phyloP scores from a whole-genome alignment of 371 early-diverging fungal genomes.

The Quaeritorhiza haematococci region DNA sequence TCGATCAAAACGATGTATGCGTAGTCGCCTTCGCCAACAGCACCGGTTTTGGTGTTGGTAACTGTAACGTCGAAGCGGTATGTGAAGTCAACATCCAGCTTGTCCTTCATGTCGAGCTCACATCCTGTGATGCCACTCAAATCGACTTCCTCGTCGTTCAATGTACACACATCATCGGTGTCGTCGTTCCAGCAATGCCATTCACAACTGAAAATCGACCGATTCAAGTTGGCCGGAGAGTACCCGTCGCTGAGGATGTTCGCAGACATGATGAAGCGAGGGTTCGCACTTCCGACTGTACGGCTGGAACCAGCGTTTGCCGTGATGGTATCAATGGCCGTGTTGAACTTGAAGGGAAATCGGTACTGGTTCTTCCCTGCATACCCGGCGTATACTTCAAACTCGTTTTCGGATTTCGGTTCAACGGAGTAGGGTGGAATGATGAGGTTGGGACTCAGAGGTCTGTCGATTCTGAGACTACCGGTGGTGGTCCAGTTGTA shows the following conservation, averaged over 20 bases:
- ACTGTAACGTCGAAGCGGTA: constrained; percentile 15
- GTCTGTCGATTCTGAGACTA: too few species aligned
- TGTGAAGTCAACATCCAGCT: not conserved
- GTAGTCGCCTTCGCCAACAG: not conserved
- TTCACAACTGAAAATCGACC: not conserved
- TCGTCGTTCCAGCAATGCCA: too few species aligned
- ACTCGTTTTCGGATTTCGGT: constrained; percentile 5
- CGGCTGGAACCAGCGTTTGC: constrained; percentile 18
- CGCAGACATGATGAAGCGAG: constrained; percentile 8
- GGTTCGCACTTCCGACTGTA: constrained; percentile 6
- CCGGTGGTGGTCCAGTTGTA: not conserved
- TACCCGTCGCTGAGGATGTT: constrained; percentile 9
- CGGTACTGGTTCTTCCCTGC: constrained; percentile 4
- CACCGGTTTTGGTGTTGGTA: constrained; percentile 8
- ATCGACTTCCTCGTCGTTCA: too few species aligned
- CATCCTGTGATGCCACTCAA: too few species aligned
- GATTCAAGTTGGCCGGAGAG: not conserved
- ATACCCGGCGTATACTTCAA: constrained; percentile 12
- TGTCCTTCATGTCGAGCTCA: constrained; percentile 13
- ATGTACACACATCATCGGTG: too few species aligned
- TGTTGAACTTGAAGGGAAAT: constrained; percentile 5
- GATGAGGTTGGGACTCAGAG: constrained; percentile 6
- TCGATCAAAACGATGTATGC: constrained; percentile 9
- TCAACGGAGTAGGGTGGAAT: constrained; percentile 12
- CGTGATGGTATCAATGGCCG: constrained; percentile 8